Percentiles rank a stretch among this genome's conserved stretches.
Evolutionary conservation across 345 rosid species (phyloP).

Genomic region (Rhodamnia rubescens): DNA sequence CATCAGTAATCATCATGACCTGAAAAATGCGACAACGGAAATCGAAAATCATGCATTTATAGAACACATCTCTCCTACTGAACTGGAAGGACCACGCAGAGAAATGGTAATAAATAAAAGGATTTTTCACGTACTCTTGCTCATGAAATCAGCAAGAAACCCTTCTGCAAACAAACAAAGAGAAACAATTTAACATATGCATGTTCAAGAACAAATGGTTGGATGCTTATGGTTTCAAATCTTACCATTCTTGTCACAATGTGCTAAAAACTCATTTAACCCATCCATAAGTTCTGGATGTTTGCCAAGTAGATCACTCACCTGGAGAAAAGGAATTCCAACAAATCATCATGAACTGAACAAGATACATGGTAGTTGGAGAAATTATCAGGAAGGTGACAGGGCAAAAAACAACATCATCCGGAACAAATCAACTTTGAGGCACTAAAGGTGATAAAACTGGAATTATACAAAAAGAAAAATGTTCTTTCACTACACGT

Average conservation of each 20-base stretch:
- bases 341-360: neutral
- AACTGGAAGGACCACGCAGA: neutral
- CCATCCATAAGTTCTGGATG: conserved; percentile 85
- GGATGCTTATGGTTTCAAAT: conserved; percentile 1
- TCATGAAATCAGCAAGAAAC: conserved; percentile 68
- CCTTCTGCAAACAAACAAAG: conserved; percentile 52
- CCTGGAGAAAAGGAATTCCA: conserved; percentile 27
- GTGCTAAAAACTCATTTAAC: conserved; percentile 71
- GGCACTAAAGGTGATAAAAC: neutral
- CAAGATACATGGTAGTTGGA: neutral
- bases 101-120: neutral
- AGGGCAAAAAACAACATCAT: neutral
- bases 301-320: conserved; percentile 60
- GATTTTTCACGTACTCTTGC: conserved; percentile 61
- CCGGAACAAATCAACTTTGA: neutral
- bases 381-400: neutral
- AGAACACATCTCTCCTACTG: neutral
- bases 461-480: neutral
- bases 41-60: neutral
- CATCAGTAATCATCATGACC: neutral
- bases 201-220: conserved; percentile 1
- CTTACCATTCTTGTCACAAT: conserved; percentile 80
- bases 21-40: neutral
- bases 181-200: neutral
- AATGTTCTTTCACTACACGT: neutral